Conservation (phyloP, 805 yeast genomes). For the Barnettozyma wickerhamii region DNA sequence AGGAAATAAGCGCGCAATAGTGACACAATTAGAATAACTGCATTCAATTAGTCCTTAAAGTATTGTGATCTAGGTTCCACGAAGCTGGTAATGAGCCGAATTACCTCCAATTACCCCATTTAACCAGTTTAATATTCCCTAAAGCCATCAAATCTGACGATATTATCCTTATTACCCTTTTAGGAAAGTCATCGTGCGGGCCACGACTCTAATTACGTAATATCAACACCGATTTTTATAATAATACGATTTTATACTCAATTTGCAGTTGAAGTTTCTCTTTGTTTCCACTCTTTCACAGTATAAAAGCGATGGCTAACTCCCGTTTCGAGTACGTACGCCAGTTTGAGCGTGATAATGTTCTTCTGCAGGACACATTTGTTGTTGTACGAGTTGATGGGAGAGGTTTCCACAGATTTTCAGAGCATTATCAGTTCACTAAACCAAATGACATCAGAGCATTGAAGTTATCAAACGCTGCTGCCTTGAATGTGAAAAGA, state of each 20-base stretch:
- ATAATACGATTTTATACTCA: too few relatives aligned
- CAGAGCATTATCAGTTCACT: conserved; percentile 63
- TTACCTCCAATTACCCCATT: too few relatives aligned
- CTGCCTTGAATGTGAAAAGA: conserved; percentile 64
- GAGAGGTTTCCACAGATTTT: conserved; percentile 85
- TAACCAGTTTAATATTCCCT: too few relatives aligned
- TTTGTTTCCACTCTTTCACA: neutral
- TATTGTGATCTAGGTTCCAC: too few relatives aligned
- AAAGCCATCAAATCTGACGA: too few relatives aligned
- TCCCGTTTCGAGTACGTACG: conserved; percentile 86
- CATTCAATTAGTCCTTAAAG: too few relatives aligned
- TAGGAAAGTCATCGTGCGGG: conserved; percentile 11
- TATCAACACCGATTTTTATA: too few relatives aligned
- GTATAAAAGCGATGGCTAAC: conserved; percentile 58
- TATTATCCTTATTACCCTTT: too few relatives aligned
- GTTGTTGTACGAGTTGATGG: conserved; percentile 90
- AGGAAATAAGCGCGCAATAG: conserved; percentile 1
- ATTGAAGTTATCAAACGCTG: conserved; percentile 69
- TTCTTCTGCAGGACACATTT: conserved; percentile 72
- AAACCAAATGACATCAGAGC: conserved; percentile 90
- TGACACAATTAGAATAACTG: too few relatives aligned
- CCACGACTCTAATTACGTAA: conserved; percentile 12
- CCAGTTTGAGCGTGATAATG: conserved; percentile 69
- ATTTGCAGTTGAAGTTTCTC: neutral
- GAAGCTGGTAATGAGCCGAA: too few relatives aligned